A percentile compares a stretch with the other conserved stretches of the same genome.
Conservation (phyloP, 2,329 filamentous ascomycete species). For the Pseudogymnoascus sp. region DNA sequence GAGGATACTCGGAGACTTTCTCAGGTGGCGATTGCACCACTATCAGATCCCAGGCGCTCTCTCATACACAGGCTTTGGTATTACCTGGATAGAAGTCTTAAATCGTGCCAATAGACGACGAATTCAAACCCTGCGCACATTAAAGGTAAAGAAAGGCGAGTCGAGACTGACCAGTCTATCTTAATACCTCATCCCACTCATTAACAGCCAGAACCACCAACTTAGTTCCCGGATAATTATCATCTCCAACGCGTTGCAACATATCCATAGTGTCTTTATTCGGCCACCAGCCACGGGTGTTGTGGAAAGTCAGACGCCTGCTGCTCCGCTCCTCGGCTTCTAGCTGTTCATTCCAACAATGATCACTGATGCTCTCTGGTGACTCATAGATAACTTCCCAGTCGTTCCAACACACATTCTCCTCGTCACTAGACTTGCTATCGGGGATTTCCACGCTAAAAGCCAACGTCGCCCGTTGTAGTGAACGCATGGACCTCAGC, state of each 20-base stretch:
- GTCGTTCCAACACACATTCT: background rate
- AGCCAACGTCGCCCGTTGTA: background rate
- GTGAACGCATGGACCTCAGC: background rate
- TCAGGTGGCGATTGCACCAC: too few relatives aligned
- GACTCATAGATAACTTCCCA: background rate
- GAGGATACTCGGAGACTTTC: too few relatives aligned
- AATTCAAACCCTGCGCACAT: too few relatives aligned
- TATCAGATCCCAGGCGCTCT: too few relatives aligned
- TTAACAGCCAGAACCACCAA: background rate
- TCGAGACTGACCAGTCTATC: background rate
- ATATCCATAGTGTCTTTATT: background rate
- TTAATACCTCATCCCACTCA: background rate
- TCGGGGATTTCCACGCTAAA: background rate
- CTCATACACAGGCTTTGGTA: too few relatives aligned
- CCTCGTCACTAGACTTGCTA: background rate
- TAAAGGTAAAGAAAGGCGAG: background rate
- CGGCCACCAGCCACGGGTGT: background rate
- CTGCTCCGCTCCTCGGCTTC: background rate
- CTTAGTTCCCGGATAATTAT: background rate
- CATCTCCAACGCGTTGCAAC: background rate
- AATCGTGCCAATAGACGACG: background rate
- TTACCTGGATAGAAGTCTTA: background rate
- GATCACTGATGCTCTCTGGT: too few relatives aligned
- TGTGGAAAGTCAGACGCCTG: background rate
- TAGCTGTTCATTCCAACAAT: too few relatives aligned